A percentile compares a stretch with the other conserved stretches of the same genome.
Conservation (phyloP, 2,329 filamentous ascomycete species). For the Shiraia bambusicola region DNA sequence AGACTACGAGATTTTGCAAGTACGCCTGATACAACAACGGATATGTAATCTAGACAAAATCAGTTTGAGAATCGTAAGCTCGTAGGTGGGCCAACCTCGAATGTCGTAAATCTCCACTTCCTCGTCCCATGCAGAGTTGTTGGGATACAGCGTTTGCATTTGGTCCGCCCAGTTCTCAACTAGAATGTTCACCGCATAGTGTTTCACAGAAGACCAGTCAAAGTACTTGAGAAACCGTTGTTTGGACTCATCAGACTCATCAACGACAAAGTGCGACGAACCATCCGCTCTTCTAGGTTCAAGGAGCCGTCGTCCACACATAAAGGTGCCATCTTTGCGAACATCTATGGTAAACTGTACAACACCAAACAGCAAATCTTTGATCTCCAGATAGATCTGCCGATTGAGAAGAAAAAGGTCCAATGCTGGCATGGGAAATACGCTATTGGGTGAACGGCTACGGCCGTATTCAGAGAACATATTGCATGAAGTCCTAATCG, state of each 20-base stretch:
- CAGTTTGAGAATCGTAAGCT: not conserved
- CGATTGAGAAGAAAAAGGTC: conserved; percentile 30
- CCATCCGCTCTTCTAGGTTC: conserved; percentile 33
- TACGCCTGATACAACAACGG: conserved; percentile 34
- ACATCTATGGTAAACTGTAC: conserved; percentile 35
- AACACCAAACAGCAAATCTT: conserved; percentile 32
- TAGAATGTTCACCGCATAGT: conserved; percentile 37
- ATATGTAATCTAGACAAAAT: conserved; percentile 27
- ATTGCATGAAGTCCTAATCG: not conserved
- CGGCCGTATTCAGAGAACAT: too few relatives aligned
- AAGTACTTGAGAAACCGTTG: conserved; percentile 31
- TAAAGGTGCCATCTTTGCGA: conserved; percentile 34
- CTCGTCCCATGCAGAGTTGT: conserved; percentile 27
- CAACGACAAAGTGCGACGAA: conserved; percentile 15
- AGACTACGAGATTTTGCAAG: conserved; percentile 31
- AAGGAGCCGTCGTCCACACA: conserved; percentile 36
- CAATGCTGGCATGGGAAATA: conserved; percentile 22
- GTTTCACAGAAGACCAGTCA: conserved; percentile 32
- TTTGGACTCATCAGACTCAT: conserved; percentile 19
- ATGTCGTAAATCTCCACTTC: conserved; percentile 43
- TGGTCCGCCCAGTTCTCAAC: conserved; percentile 25
- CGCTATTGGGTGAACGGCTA: not conserved
- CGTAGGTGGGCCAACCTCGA: conserved; percentile 17
- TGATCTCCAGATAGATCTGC: conserved; percentile 31
- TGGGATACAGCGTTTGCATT: not conserved